Percentiles rank a stretch among this genome's conserved stretches.
Evolutionary conservation across 2,329 filamentous ascomycete species (phyloP).

Genomic region (Penicillium sp.): DNA sequence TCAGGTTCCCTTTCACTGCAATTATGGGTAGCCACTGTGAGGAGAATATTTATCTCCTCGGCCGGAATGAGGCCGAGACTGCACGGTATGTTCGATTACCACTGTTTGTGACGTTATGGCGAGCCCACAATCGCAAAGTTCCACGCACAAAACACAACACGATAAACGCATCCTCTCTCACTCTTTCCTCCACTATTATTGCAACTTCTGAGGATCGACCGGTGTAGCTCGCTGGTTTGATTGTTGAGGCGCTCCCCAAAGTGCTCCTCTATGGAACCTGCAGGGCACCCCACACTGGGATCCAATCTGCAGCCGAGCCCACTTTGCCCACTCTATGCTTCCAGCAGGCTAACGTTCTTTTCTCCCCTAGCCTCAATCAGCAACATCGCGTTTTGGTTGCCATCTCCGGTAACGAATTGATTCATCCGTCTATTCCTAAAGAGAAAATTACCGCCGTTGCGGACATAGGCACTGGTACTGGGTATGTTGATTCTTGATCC

Average conservation of each 20-base stretch:
- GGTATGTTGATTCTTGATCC: slow-evolving; percentile 14
- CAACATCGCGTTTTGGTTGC: slow-evolving; percentile 26
- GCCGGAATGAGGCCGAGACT: slow-evolving; percentile 19
- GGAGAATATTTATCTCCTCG: slow-evolving; percentile 19
- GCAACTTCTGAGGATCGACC: background rate
- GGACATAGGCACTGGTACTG: slow-evolving; percentile 30
- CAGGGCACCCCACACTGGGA: slow-evolving; percentile 2
- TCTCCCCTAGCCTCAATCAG: slow-evolving; percentile 18
- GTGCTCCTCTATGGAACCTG: background rate
- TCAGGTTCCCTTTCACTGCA: background rate
- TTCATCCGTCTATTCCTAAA: slow-evolving; percentile 26
- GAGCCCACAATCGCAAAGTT: background rate
- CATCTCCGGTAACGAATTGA: slow-evolving; percentile 15
- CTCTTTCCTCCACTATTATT: background rate
- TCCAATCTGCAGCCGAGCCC: slow-evolving; percentile 1
- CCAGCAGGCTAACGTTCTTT: background rate
- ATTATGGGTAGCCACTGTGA: slow-evolving; percentile 2
- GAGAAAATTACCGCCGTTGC: slow-evolving; percentile 19
- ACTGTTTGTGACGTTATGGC: background rate
- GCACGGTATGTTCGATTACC: slow-evolving; percentile 13
- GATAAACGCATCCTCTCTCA: background rate
- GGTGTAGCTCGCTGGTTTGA: background rate
- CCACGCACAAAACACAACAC: background rate
- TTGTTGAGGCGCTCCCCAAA: too few species aligned
- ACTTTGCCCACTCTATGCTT: background rate